Conservation (phyloP, 2,329 filamentous ascomycete species). For the Xylaria sp. region DNA sequence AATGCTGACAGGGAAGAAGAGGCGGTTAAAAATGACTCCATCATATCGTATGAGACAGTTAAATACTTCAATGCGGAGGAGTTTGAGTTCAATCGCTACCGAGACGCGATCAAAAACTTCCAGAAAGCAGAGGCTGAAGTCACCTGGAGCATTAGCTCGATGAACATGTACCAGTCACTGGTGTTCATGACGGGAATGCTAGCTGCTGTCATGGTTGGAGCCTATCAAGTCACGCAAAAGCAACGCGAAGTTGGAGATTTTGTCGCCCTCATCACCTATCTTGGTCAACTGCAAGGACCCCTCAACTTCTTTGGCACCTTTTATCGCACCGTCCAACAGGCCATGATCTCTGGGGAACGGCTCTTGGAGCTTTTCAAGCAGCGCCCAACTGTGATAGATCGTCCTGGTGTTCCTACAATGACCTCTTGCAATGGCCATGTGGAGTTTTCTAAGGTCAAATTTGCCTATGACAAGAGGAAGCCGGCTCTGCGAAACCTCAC, state of each 20-base stretch:
- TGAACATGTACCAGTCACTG: slow-evolving; percentile 81
- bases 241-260: slow-evolving; percentile 72
- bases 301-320: slow-evolving; percentile 93
- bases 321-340: slow-evolving; percentile 93
- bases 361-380: slow-evolving; percentile 97
- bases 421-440: slow-evolving; percentile 79
- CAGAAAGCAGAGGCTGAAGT: slow-evolving; percentile 79
- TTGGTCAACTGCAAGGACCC: slow-evolving; percentile 79
- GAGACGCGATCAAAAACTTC: slow-evolving; percentile 71
- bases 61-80: slow-evolving; percentile 88
- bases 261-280: slow-evolving; percentile 75
- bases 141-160: slow-evolving; percentile 75
- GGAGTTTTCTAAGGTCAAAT: slow-evolving; percentile 85
- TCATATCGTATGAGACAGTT: slow-evolving; percentile 96
- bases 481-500: slow-evolving; percentile 82
- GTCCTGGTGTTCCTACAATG: slow-evolving; percentile 67
- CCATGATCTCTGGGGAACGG: slow-evolving; percentile 96
- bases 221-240: slow-evolving; percentile 75
- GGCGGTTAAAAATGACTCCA: slow-evolving; percentile 97
- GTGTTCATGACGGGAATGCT: slow-evolving; percentile 81
- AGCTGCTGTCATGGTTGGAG: slow-evolving; percentile 73
- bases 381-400: slow-evolving; percentile 86
- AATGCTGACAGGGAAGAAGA: slow-evolving; percentile 95
- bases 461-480: slow-evolving; percentile 86
- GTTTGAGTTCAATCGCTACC: slow-evolving; percentile 78